Evolutionary conservation across 139 green algal genomes (phyloP), one percentile per base, ranked within the genome.

Genomic region (Monoraphidium neglectum): DNA sequence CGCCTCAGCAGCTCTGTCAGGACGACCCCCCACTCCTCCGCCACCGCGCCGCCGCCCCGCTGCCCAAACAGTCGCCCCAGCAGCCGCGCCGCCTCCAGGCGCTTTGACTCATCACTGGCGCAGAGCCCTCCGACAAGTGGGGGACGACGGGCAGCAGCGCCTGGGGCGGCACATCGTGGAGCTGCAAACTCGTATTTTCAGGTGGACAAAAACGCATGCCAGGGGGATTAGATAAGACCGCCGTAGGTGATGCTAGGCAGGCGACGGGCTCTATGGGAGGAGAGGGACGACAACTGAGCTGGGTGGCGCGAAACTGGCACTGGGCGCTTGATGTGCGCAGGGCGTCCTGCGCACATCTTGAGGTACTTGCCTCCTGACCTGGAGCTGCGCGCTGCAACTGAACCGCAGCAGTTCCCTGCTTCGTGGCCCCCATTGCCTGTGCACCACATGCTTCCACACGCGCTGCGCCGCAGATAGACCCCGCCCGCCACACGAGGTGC

Each of bases 141-240:
- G 90, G 88, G 67, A 97, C 60, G 3, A 97, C 90, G 26, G 86
- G 84, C 62, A 93, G 83, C 80, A 96, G 82, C 54, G 90, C 75
- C 61, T 90, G 84, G 0, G 91, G 91, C 30, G 78, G 53, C 21
- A 61, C 70, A n/a, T 81, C 75, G 69, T 95, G 86, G 43, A 93
- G 33, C 84, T 92, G 83, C 51, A 60, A 60, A 60, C 18, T 60
- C 51, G 18, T 60, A 21, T 60, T 28, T 60, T 60, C 51, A 28
- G 21, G 21, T n/a, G n/a, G n/a, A n/a, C n/a, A n/a, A 60, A 18
- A 18, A 60, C 51, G 18, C 21, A 60, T 60, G 51, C 18, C 51
- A 60, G 18, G 51, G 51, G 18, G 51, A 21, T 60, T 21, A 60
- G 21, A 60, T 60, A 21, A 38, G 35, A 51, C 28, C 16, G 13